Evolutionary conservation across 371 early-diverging fungal genomes (phyloP), one percentile per base, ranked within the genome.

Genomic region (Choanephora cucurbitarum): DNA sequence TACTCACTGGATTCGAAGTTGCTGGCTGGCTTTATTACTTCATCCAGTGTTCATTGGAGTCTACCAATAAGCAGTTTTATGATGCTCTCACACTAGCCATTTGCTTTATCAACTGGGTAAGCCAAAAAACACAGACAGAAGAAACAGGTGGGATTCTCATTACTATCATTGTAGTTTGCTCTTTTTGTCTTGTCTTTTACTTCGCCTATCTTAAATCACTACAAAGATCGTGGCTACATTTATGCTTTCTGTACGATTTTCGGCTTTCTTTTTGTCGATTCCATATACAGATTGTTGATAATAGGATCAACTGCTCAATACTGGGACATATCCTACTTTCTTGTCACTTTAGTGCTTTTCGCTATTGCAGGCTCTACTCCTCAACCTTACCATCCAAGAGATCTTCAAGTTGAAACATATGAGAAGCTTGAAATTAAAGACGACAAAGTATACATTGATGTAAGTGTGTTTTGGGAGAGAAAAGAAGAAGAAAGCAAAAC

Each of bases 341-440:
- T 40, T 13, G 1, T 56, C 6, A 17, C 48, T 3, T 43, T 55
- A 17, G 6, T 55, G n/a, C 19, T 66, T 10, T 42, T 62, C 9
- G 19, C 50, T 2, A 47, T 57, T 15, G 31, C 55, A 13, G 61
- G 64, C 5, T 54, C 57, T 17, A 57, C 49, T 13, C 60, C 70
- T 9, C 75, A 64, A 22, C 72, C 72, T 32, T 45, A 58, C 17
- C 61, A 75, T 32, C 75, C 75, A 6, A 62, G 49, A 42, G 66
- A 75, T 40, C 33, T 72, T 28, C 45, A 56, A 24, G 33, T 34
- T 17, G 62, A 41, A 17, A 45, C 52, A n/a, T 54, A 61, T 33
- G 72, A 72, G 44, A 61, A 49, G 15, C 21, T 72, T 10, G 72
- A 72, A 44, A 58, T 67, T 8, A 68, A 60, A 10, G 56, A 63